These are phyloP conservation scores for Epichloe sylvatica DNA, from an alignment of 2,329 filamentous ascomycete species.

Conservation along the genomic window DNA sequence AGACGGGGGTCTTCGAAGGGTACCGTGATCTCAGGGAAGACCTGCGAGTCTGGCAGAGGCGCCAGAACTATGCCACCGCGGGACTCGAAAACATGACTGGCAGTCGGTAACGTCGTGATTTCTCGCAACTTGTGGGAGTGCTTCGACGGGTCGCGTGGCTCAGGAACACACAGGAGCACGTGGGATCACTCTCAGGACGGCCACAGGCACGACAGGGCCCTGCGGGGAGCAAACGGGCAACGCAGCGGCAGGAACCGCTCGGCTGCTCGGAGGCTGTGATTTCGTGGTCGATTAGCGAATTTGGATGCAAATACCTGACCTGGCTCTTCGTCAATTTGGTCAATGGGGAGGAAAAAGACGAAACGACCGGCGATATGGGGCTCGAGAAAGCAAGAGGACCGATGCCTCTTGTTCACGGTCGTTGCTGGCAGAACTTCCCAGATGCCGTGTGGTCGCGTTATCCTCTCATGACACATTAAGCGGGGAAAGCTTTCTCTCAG, in stretches of 20 bases:
- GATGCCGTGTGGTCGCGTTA: conserved; percentile 13
- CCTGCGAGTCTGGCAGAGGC: conserved; percentile 28
- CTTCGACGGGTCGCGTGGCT: not conserved
- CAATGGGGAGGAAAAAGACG: not conserved
- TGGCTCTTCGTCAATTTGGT: not conserved
- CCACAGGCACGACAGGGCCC: not conserved
- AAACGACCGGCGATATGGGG: not conserved
- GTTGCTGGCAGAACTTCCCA: conserved; percentile 8
- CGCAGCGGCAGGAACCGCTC: conserved; percentile 4
- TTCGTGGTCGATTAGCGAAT: conserved; percentile 2
- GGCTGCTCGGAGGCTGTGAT: not conserved
- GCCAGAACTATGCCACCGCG: conserved; percentile 34
- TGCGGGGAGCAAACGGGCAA: conserved; percentile 8
- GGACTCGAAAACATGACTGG: conserved; percentile 33
- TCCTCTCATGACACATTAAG: conserved; percentile 26
- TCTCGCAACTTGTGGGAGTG: conserved; percentile 10
- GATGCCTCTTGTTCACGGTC: conserved; percentile 2
- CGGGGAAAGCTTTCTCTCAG: conserved; percentile 15
- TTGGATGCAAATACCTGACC: not conserved
- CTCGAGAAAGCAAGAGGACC: not conserved
- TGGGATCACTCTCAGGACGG: not conserved
- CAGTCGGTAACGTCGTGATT: conserved; percentile 15
- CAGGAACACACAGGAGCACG: conserved; percentile 1
- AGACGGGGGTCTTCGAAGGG: not conserved
- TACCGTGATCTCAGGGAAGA: conserved; percentile 9